Conservation (phyloP, 1,139 yeast species). For the Yamadazyma buinensis region DNA sequence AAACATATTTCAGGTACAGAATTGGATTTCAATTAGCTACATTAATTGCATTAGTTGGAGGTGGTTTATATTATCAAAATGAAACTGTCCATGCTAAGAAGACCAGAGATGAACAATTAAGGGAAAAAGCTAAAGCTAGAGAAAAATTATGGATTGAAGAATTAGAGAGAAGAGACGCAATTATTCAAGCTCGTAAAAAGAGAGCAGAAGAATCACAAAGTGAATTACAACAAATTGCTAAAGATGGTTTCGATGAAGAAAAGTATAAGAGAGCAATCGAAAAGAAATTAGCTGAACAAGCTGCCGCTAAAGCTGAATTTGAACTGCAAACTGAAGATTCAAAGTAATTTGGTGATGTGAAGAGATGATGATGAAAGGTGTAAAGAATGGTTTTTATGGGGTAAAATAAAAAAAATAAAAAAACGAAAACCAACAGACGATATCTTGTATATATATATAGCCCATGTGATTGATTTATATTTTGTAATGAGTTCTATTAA, state of each 20-base stretch:
- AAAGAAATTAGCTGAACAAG: conserved; percentile 5
- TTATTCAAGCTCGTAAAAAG: conserved; percentile 61
- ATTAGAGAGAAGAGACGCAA: conserved; percentile 75
- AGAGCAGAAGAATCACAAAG: conserved; percentile 36
- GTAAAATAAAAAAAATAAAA: too few relatives aligned
- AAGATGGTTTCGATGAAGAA: conserved; percentile 35
- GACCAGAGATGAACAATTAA: conserved; percentile 56
- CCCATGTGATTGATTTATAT: too few relatives aligned
- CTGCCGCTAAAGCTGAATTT: neutral
- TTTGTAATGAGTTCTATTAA: conserved; percentile 1
- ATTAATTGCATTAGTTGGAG: conserved; percentile 73
- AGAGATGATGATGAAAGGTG: too few relatives aligned
- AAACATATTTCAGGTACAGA: conserved; percentile 85
- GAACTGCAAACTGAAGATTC: too few relatives aligned
- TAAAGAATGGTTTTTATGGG: too few relatives aligned
- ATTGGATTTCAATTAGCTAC: conserved; percentile 84
- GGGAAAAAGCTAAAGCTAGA: conserved; percentile 78
- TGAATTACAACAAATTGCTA: conserved; percentile 38
- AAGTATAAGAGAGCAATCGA: conserved; percentile 11
- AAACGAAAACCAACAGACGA: too few relatives aligned
- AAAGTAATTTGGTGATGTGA: neutral
- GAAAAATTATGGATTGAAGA: conserved; percentile 90
- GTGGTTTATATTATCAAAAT: conserved; percentile 62
- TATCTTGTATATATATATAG: neutral
- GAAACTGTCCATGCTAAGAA: conserved; percentile 39